Base-by-base conservation (phyloP, 352 stramenopile genomes). In the Elongisporangium undulatum region DNA sequence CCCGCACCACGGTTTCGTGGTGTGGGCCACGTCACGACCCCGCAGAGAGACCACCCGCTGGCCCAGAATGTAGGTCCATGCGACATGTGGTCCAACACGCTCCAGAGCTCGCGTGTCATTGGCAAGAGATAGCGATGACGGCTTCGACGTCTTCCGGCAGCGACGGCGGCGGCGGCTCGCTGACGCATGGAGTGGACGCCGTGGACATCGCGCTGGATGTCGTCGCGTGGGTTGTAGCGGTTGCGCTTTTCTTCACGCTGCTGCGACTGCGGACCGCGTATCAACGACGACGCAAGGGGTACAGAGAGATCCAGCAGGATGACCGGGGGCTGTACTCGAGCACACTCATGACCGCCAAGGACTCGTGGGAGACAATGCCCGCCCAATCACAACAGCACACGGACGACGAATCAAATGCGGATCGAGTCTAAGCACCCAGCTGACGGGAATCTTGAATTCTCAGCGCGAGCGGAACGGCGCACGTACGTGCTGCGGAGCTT, bases 271-370 rank as follows among this genome's bases (percentile, higher is more conserved):
- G 86, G 49, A 62, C 62, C 19, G 65, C 71, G 29, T 74, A 79
- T 56, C 79, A 65, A 55, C 67, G 67, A 38, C 80, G 79, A 56
- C 76, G 76, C 61, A 61, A 55, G 59, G 80, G 80, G 16, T 94
- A 90, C 64, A 65, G 69, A 39, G 69, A 79, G 52, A 82, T 91
- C 54, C 68, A 84, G 24, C 77, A 89, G 64, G 82, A 92, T 63
- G 80, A 87, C 62, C 70, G 72, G 53, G 65, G 51, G 50, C 77
- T 94, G 63, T 92, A 83, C 65, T 86, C 79, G 50, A 69, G 74
- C 17, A 59, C 77, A 60, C 77, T 94, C 24, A 70, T 81, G 56
- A 66, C 66, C 22, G 72, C 82, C 16, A 84, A 82, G 20, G 82
- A 94, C 58, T 94, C 84, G 61, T 89, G 74, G 73, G 82, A 90